These are phyloP conservation scores for Zygosaccharomyces rouxii DNA, from an alignment of 805 yeast genomes.

Conservation along the genomic window DNA sequence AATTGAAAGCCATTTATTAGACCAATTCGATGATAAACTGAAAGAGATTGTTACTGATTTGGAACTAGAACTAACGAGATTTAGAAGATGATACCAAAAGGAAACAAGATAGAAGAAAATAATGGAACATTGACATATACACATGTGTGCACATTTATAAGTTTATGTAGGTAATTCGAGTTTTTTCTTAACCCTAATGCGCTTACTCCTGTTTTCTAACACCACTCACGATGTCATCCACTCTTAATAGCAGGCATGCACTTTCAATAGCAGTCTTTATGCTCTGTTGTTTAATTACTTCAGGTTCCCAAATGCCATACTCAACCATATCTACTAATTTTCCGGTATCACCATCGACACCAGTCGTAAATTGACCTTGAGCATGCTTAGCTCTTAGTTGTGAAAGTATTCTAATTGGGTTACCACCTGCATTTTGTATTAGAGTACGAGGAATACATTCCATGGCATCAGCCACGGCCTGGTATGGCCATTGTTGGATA, in stretches of 20 bases:
- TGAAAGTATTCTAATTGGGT: slow-evolving; percentile 83
- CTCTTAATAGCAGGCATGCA: slow-evolving; percentile 90
- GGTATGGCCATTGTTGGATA: slow-evolving; percentile 97
- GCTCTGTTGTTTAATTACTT: slow-evolving; percentile 93
- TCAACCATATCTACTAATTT: slow-evolving; percentile 92
- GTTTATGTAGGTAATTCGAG: neutral
- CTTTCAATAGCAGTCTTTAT: slow-evolving; percentile 97
- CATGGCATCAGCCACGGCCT: slow-evolving; percentile 97
- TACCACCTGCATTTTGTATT: slow-evolving; percentile 96
- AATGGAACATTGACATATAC: neutral
- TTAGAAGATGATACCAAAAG: slow-evolving; percentile 8
- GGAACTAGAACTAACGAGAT: slow-evolving; percentile 31
- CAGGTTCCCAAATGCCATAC: slow-evolving; percentile 99
- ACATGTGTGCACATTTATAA: slow-evolving; percentile 1
- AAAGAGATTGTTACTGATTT: slow-evolving; percentile 35
- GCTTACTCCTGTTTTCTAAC: slow-evolving; percentile 54
- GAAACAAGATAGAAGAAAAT: neutral
- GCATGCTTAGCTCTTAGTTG: slow-evolving; percentile 96
- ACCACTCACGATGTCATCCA: slow-evolving; percentile 96
- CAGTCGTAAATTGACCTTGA: slow-evolving; percentile 76
- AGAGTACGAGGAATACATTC: slow-evolving; percentile 98
- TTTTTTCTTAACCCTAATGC: neutral
- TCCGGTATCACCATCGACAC: slow-evolving; percentile 93
- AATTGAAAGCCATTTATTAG: slow-evolving; percentile 15
- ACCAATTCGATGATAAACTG: slow-evolving; percentile 25